These are phyloP conservation scores for Sphaerulina vaccinii DNA, from an alignment of 2,329 filamentous ascomycete genomes.

Conservation along the genomic window DNA sequence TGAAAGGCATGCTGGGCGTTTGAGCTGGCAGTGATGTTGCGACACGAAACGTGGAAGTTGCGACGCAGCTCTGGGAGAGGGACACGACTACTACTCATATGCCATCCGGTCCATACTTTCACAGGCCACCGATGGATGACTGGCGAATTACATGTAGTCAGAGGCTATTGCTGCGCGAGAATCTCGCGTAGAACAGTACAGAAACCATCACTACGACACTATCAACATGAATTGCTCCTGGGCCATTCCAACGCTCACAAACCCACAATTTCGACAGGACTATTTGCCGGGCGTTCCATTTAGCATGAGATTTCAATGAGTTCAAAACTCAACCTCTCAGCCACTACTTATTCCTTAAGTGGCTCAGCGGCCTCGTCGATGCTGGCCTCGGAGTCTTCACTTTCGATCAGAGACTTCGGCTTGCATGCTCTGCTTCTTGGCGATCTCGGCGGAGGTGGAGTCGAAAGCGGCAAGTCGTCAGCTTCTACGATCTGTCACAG, in stretches of 20 bases:
- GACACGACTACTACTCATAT: not conserved
- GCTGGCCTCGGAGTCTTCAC: not conserved
- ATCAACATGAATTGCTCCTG: no score
- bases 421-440: not conserved
- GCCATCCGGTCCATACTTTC: no score
- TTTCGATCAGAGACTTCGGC: not conserved
- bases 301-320: not conserved
- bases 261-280: no score
- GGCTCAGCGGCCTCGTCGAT: not conserved
- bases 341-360: not conserved
- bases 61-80: not conserved
- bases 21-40: not conserved
- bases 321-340: not conserved
- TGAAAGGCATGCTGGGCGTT: not conserved
- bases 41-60: not conserved
- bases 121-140: not conserved
- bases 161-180: not conserved
- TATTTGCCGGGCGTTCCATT: no score
- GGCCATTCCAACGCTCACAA: no score
- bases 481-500: not conserved
- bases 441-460: not conserved
- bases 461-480: not conserved
- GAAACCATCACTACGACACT: not conserved
- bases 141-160: not conserved
- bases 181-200: not conserved